Evolutionary conservation across 257 asterid species (phyloP).

Genomic region (Catharanthus roseus): DNA sequence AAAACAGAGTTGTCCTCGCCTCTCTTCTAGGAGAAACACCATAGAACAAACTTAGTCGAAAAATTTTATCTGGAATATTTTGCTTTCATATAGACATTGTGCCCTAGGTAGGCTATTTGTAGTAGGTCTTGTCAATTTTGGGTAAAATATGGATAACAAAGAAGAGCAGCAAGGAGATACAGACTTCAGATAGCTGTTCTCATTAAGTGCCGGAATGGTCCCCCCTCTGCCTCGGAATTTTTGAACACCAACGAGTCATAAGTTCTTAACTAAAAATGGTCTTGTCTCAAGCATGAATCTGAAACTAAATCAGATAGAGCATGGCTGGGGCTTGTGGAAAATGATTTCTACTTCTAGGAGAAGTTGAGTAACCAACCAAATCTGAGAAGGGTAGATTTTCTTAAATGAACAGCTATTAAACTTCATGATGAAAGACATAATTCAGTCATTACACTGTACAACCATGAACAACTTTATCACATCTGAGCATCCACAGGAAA

Average conservation of each 20-base stretch:
- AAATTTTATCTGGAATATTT: not conserved
- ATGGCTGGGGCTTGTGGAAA: not conserved
- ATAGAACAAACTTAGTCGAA: not conserved
- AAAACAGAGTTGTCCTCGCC: not conserved
- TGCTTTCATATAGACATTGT: not conserved
- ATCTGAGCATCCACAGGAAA: not conserved
- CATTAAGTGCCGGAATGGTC: too few relatives aligned
- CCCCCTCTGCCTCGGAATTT: not conserved
- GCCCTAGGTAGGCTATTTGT: not conserved
- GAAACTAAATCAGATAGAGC: not conserved
- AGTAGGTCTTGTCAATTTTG: not conserved
- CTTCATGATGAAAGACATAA: not conserved
- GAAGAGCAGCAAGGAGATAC: not conserved
- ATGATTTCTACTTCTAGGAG: not conserved
- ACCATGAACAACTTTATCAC: not conserved
- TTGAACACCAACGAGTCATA: not conserved
- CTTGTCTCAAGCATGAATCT: not conserved
- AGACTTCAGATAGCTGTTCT: not conserved
- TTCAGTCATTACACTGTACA: not conserved
- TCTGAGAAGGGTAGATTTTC: not conserved
- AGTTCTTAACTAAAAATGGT: too few relatives aligned
- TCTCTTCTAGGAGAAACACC: not conserved
- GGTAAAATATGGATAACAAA: too few relatives aligned
- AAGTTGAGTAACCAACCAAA: not conserved
- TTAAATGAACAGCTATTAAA: not conserved